Percentiles rank a stretch among this genome's conserved stretches.
phyloP scores from a whole-genome alignment of 2,329 filamentous ascomycete genomes.

The Grosmannia huntii region DNA sequence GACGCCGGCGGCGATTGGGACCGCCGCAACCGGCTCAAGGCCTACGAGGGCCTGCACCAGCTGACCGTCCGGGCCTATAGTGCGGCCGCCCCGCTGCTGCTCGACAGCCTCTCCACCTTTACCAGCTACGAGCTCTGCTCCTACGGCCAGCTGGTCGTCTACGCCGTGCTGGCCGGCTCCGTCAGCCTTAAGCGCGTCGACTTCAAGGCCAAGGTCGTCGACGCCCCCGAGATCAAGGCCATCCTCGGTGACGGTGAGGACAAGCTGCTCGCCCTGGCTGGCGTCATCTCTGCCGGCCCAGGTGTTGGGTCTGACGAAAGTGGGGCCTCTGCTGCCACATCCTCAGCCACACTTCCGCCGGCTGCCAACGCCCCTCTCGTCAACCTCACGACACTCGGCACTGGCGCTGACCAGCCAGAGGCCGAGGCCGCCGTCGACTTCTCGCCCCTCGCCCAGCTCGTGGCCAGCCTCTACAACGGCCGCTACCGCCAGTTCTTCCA shows the following conservation, averaged over 20 bases:
- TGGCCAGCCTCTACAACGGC: constrained; percentile 83
- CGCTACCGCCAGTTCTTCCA: constrained; percentile 92
- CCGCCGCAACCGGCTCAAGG: constrained; percentile 93
- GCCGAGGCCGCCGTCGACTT: constrained; percentile 80
- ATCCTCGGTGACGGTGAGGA: constrained; percentile 86
- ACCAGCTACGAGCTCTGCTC: constrained; percentile 98
- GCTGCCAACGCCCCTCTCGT: constrained; percentile 50
- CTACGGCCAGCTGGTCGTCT: constrained; percentile 88
- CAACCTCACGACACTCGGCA: constrained; percentile 76
- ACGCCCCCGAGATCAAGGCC: constrained; percentile 95
- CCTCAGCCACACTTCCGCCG: not conserved
- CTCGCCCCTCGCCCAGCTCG: constrained; percentile 71
- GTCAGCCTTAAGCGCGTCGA: constrained; percentile 92
- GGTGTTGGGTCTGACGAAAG: constrained; percentile 67
- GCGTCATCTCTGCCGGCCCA: constrained; percentile 68
- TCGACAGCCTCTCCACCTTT: constrained; percentile 95
- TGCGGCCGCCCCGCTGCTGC: constrained; percentile 77
- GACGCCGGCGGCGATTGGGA: constrained; percentile 98
- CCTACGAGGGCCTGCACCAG: constrained; percentile 89
- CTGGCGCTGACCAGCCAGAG: constrained; percentile 56
- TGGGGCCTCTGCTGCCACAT: constrained; percentile 19
- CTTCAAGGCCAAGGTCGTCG: constrained; percentile 98
- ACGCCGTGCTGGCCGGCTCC: constrained; percentile 87
- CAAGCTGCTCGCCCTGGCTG: constrained; percentile 69
- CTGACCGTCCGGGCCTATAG: constrained; percentile 87